A percentile compares a stretch with the other conserved stretches of the same genome.
Evolutionary conservation across 2,329 filamentous ascomycete genomes (phyloP).

Genomic region (Scedosporium apiospermum): DNA sequence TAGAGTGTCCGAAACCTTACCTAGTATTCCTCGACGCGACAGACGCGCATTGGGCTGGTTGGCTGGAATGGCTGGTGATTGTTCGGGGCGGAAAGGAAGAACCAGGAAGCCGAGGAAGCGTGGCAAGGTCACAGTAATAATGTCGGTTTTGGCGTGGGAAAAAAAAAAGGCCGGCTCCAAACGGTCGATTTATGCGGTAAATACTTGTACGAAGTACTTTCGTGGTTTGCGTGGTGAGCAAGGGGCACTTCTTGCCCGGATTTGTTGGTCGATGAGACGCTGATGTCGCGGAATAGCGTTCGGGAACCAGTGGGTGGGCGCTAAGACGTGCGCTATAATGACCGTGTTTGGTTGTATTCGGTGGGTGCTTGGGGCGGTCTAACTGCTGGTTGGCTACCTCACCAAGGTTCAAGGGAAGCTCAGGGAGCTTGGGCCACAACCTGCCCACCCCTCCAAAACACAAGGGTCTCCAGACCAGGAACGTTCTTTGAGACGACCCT

Average conservation of each 20-base stretch:
- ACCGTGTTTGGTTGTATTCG: not conserved
- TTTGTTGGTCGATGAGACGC: not conserved
- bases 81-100: constrained; percentile 8
- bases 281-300: not conserved
- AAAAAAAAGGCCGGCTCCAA: not conserved
- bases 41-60: not conserved
- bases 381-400: not conserved
- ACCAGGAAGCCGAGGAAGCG: constrained; percentile 4
- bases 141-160: not conserved
- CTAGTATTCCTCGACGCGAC: not conserved
- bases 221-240: not conserved
- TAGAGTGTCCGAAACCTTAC: not conserved
- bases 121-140: not conserved
- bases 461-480: not conserved
- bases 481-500: not conserved
- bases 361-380: not conserved
- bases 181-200: not conserved
- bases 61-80: constrained; percentile 3
- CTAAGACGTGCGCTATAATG: not conserved
- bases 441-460: not conserved
- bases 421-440: not conserved
- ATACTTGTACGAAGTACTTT: not conserved
- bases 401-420: not conserved
- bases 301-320: not conserved
- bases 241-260: not conserved